Conservation (phyloP, 768 basidiomycete species). For the Coprinopsis marcescibilis region DNA sequence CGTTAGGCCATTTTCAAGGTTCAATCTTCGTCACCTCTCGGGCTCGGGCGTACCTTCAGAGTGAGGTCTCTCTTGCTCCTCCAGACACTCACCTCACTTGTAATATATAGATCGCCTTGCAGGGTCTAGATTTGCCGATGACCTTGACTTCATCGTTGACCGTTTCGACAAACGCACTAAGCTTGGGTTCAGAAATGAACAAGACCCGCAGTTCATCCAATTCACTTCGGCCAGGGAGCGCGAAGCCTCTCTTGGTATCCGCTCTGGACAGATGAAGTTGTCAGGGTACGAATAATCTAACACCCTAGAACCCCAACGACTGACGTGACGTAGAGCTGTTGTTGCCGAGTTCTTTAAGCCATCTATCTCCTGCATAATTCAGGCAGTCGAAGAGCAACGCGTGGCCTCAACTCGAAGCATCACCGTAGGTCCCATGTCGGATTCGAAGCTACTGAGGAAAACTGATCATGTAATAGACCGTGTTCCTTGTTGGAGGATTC, state of each 20-base stretch:
- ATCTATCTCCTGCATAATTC: constrained; percentile 20
- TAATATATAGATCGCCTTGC: constrained; percentile 25
- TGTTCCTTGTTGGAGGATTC: constrained; percentile 54
- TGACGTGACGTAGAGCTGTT: constrained; percentile 11
- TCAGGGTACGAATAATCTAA: constrained; percentile 18
- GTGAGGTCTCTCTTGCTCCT: constrained; percentile 18
- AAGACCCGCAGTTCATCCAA: constrained; percentile 34
- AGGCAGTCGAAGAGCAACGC: constrained; percentile 16
- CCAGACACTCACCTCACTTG: background rate
- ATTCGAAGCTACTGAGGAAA: background rate
- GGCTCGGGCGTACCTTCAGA: constrained; percentile 26
- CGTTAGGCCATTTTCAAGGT: constrained; percentile 38
- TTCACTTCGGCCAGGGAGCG: constrained; percentile 35
- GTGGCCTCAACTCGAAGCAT: constrained; percentile 15
- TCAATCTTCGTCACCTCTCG: constrained; percentile 41
- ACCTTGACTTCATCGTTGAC: constrained; percentile 29
- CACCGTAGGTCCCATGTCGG: constrained; percentile 15
- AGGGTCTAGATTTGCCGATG: constrained; percentile 30
- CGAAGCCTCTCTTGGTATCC: constrained; percentile 30
- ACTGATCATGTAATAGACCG: constrained; percentile 23
- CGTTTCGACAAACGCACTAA: constrained; percentile 42
- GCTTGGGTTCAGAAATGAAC: constrained; percentile 28
- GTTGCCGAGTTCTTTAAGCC: constrained; percentile 25
- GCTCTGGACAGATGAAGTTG: constrained; percentile 37
- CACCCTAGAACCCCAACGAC: background rate